phyloP scores from a whole-genome alignment of 495 filamentous ascomycete genomes.

The Podospora pseudocomata region DNA sequence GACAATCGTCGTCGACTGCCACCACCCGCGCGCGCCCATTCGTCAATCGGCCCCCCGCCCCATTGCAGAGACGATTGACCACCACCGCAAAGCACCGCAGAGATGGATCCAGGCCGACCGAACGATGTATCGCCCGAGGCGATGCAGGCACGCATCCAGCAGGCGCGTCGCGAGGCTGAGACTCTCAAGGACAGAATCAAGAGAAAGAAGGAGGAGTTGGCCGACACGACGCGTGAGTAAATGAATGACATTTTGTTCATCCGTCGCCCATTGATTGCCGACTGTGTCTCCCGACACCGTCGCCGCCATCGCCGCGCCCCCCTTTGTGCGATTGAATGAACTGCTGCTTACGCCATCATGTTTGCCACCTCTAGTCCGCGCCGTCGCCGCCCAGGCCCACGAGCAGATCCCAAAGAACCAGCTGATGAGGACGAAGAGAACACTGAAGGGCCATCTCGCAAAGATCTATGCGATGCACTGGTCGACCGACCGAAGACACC shows the following conservation, averaged over 20 bases:
- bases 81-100: conserved; percentile 20
- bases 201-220: conserved; percentile 98
- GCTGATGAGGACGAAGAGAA: conserved; percentile 89
- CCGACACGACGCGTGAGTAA: conserved; percentile 89
- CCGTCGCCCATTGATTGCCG: not conserved
- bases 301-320: not conserved
- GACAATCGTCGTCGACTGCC: conserved; percentile 24
- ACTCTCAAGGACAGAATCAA: conserved; percentile 98
- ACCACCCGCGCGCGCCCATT: conserved; percentile 15
- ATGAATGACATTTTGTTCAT: not conserved
- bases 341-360: conserved; percentile 12
- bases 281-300: not conserved
- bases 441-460: conserved; percentile 92
- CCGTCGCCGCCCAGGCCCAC: conserved; percentile 82
- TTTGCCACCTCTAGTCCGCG: conserved; percentile 62
- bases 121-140: conserved; percentile 59
- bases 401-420: conserved; percentile 85
- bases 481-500: conserved; percentile 96
- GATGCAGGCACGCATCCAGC: conserved; percentile 79
- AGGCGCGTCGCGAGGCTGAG: conserved; percentile 95
- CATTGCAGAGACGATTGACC: conserved; percentile 20
- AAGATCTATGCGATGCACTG: conserved; percentile 99
- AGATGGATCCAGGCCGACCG: conserved; percentile 49
- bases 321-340: conserved; percentile 13
- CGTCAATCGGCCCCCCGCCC: conserved; percentile 20